Evolutionary conservation across 2,329 filamentous ascomycete species (phyloP).

Genomic region (Fusarium sp.): DNA sequence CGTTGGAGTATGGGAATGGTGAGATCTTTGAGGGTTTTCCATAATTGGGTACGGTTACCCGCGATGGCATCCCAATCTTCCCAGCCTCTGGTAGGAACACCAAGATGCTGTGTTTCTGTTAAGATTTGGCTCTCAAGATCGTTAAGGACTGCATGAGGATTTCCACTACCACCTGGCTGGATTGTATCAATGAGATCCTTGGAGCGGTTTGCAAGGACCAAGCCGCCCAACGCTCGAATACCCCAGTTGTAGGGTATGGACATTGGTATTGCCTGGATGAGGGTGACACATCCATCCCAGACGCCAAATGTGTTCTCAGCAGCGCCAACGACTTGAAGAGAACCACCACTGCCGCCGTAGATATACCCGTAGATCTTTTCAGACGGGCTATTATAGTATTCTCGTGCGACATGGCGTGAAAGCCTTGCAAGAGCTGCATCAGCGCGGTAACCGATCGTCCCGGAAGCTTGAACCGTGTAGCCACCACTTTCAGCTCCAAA

Average conservation of each 20-base stretch:
- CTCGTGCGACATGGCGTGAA: constrained; percentile 27
- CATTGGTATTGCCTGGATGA: constrained; percentile 39
- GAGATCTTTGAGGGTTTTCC: neutral
- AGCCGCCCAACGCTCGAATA: constrained; percentile 23
- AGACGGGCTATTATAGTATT: constrained; percentile 24
- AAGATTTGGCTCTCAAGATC: neutral
- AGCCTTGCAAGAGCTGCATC: constrained; percentile 44
- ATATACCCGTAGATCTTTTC: constrained; percentile 38
- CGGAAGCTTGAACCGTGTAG: constrained; percentile 38
- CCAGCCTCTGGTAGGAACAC: constrained; percentile 1
- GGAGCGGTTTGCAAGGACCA: constrained; percentile 4
- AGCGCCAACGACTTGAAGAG: constrained; percentile 37
- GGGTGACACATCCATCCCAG: constrained; percentile 43
- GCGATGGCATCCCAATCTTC: neutral
- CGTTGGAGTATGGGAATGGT: neutral
- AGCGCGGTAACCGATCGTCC: constrained; percentile 33
- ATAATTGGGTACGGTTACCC: constrained; percentile 1
- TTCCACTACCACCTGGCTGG: neutral
- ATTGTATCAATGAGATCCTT: neutral
- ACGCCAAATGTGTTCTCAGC: constrained; percentile 39
- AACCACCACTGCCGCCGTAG: constrained; percentile 45
- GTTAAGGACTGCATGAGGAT: neutral
- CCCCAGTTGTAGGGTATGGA: constrained; percentile 36
- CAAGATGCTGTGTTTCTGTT: neutral
- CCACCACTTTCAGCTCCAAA: constrained; percentile 40